Percentiles rank a stretch among this genome's conserved stretches.
Conservation (phyloP, 2,329 filamentous ascomycete species). For the Cladorrhinum sp. region DNA sequence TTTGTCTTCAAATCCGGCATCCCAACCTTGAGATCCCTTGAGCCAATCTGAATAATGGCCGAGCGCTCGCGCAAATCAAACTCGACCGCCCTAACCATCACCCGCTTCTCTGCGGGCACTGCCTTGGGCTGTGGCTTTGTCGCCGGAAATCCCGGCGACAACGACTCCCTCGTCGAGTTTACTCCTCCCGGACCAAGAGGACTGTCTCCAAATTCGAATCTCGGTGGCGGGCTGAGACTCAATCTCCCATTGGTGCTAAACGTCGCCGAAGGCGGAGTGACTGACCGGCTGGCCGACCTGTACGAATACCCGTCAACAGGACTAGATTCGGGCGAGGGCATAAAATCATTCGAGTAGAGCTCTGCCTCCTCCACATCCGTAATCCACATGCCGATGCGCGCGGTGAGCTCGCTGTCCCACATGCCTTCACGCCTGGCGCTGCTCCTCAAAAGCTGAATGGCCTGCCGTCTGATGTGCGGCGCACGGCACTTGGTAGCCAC, state of each 20-base stretch:
- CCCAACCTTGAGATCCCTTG: slow-evolving; percentile 47
- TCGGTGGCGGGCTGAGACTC: slow-evolving; percentile 2
- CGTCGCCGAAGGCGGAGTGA: slow-evolving; percentile 29
- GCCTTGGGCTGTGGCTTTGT: slow-evolving; percentile 20
- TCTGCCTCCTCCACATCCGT: slow-evolving; percentile 50
- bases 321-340: slow-evolving; percentile 31
- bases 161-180: slow-evolving; percentile 43
- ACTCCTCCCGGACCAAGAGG: slow-evolving; percentile 41
- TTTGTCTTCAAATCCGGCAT: slow-evolving; percentile 46
- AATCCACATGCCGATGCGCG: slow-evolving; percentile 54
- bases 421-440: slow-evolving; percentile 63
- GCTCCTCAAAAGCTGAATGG: slow-evolving; percentile 58
- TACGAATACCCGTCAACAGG: slow-evolving; percentile 20
- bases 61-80: slow-evolving; percentile 53
- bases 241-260: slow-evolving; percentile 13
- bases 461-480: slow-evolving; percentile 52
- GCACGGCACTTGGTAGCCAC: slow-evolving; percentile 66
- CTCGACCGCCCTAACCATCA: slow-evolving; percentile 55
- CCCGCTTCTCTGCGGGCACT: slow-evolving; percentile 52
- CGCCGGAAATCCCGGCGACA: slow-evolving; percentile 27
- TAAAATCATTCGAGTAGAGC: slow-evolving; percentile 23
- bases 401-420: slow-evolving; percentile 63
- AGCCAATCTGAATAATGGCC: slow-evolving; percentile 53
- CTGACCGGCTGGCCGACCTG: slow-evolving; percentile 29
- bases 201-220: slow-evolving; percentile 33